Percentiles rank a stretch among this genome's conserved stretches.
These are phyloP conservation scores for Micromonas pusilla DNA, from an alignment of 139 green algal species.

Conservation along the genomic window DNA sequence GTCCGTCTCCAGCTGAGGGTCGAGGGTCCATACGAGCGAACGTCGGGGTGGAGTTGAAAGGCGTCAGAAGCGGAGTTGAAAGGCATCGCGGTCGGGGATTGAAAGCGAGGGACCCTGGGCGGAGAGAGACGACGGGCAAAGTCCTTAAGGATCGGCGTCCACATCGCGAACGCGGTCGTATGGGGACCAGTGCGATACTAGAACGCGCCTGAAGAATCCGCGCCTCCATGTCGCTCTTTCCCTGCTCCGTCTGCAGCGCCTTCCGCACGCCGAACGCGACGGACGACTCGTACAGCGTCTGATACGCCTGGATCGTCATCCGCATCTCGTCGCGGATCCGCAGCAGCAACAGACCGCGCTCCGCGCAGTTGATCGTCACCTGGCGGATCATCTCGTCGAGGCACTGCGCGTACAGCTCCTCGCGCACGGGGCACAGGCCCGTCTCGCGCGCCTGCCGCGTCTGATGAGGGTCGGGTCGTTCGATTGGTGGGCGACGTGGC, in stretches of 20 bases:
- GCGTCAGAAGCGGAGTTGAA: too few relatives aligned
- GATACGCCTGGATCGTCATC: slow-evolving; percentile 51
- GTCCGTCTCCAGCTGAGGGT: background rate
- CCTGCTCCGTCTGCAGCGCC: slow-evolving; percentile 72
- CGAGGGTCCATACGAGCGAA: too few relatives aligned
- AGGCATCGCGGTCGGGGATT: too few relatives aligned
- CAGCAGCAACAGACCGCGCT: slow-evolving; percentile 71
- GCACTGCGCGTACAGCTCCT: slow-evolving; percentile 79
- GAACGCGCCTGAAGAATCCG: slow-evolving; percentile 61
- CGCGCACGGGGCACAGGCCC: slow-evolving; percentile 78
- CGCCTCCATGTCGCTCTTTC: slow-evolving; percentile 70
- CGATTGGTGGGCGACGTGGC: too few relatives aligned
- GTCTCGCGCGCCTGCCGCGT: slow-evolving; percentile 65
- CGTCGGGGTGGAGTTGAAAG: too few relatives aligned
- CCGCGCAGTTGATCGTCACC: slow-evolving; percentile 80
- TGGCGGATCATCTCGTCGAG: slow-evolving; percentile 44
- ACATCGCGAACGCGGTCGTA: too few relatives aligned
- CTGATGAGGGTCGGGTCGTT: too few relatives aligned
- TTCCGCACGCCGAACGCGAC: slow-evolving; percentile 83
- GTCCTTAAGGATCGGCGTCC: too few relatives aligned
- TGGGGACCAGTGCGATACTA: background rate
- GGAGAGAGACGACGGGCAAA: too few relatives aligned
- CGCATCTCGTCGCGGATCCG: slow-evolving; percentile 75
- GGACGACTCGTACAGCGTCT: slow-evolving; percentile 79
- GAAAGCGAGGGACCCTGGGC: too few relatives aligned